A percentile compares a stretch with the other conserved stretches of the same genome.
Conservation (phyloP, 2,329 filamentous ascomycete species). For the Ilyonectria robusta region DNA sequence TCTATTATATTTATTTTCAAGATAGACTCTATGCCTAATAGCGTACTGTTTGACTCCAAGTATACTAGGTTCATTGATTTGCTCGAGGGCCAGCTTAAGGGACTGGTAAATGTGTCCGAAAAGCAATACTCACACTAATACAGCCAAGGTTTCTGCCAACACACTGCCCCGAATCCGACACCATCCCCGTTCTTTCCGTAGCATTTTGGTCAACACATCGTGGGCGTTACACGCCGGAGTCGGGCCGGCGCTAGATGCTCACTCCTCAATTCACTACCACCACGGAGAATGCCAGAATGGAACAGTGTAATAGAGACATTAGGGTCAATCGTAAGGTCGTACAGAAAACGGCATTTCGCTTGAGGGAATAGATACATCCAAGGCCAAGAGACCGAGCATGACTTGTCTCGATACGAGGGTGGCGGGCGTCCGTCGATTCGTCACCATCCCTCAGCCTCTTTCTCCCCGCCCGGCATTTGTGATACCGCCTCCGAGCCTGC, state of each 20-base stretch:
- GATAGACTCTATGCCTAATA: too few relatives aligned
- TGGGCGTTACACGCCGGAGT: background rate
- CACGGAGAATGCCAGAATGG: background rate
- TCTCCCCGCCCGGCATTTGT: conserved; percentile 1
- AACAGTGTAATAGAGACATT: background rate
- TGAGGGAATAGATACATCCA: background rate
- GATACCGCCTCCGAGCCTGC: conserved; percentile 18
- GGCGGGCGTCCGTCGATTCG: background rate
- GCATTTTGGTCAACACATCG: background rate
- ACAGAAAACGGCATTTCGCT: background rate
- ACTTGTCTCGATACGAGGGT: background rate
- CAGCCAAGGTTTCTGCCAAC: background rate
- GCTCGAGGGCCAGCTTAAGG: too few relatives aligned
- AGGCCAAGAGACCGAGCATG: too few relatives aligned
- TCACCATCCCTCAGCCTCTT: conserved; percentile 19
- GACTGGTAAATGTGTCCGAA: too few relatives aligned
- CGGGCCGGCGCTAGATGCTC: background rate
- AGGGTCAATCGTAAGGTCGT: background rate
- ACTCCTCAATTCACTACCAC: background rate
- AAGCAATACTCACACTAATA: too few relatives aligned
- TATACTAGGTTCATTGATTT: too few relatives aligned
- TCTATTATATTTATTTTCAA: too few relatives aligned
- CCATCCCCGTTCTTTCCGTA: background rate
- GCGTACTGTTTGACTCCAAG: too few relatives aligned
- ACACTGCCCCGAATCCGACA: background rate